Evolutionary conservation across 2,329 filamentous ascomycete species (phyloP), one percentile per base, ranked within the genome.

Genomic region (Metarhizium robertsii): DNA sequence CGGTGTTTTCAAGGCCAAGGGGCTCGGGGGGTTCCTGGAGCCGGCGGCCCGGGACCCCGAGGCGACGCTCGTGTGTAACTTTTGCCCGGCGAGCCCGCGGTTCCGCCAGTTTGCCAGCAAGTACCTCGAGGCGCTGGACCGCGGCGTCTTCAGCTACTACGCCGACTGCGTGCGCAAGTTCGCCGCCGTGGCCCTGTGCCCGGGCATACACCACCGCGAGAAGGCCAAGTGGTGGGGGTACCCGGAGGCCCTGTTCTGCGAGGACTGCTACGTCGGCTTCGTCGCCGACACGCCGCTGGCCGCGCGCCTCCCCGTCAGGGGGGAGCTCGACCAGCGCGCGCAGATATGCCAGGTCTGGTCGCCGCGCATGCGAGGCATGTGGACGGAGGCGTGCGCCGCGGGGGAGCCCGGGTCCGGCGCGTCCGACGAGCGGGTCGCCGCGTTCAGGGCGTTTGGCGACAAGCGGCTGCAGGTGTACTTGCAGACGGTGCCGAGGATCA

Each of bases 301-400:
- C 2, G 43, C 48, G 1, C 53, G 56, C 0, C 55, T 71, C 20
- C 61, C 64, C 0, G 57, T 71, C 45, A 65, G 67, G 14, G 61
- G 52, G 1, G 57, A 55, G 1, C 57, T 59, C 5, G 62, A 70
- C 11, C 58, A 65, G 13, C 60, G 62, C 0, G 46, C 60, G 2
- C 58, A 65, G 6, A 68, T 70, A 43, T 73, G 71, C 50, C 67
- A 69, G 38, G 61, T 73, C 6, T 73, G 69, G 66, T 71, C 69
- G 2, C 66, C 66, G 0, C 66, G 71, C 5, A 73, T 73, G 69
- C 70, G 71, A n/a, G 60, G 51, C 1, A 64, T 69, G 59, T 73
- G 67, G 63, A 58, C 62, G 2, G 58, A 61, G 10, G 63, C 53
- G 0, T 71, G 68, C 52, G 59, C 56, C 0, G 65, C 64, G 1